Percentiles rank a stretch among this genome's conserved stretches.
Evolutionary conservation across 2,329 filamentous ascomycete genomes (phyloP).

Genomic region (Aspergillus felis): DNA sequence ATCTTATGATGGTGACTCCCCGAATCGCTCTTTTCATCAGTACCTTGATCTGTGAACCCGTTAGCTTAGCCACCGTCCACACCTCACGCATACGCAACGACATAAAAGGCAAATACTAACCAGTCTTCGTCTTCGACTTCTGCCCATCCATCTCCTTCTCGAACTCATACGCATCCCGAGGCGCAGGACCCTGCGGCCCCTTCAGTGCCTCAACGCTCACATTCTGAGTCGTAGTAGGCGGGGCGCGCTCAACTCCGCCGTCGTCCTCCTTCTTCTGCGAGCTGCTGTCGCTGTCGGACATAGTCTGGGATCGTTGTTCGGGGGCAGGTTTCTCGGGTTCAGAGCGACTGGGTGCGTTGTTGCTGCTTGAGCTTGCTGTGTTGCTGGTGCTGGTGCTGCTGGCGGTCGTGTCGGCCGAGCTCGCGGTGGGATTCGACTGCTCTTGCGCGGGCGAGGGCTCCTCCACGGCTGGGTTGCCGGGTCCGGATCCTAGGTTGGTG

Average conservation of each 20-base stretch:
- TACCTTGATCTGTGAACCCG: neutral
- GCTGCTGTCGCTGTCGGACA: neutral
- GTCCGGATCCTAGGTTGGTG: neutral
- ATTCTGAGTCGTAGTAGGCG: neutral
- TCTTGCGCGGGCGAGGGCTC: neutral
- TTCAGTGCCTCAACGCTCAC: conserved; percentile 28
- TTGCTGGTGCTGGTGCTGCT: neutral
- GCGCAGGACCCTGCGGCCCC: conserved; percentile 24
- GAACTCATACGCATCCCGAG: conserved; percentile 23
- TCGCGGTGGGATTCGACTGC: neutral
- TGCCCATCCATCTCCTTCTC: conserved; percentile 23
- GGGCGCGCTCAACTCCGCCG: neutral
- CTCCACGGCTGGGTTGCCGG: neutral
- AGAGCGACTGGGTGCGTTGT: neutral
- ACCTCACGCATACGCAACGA: neutral
- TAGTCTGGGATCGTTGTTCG: neutral
- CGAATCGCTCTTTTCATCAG: neutral
- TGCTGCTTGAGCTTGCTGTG: neutral
- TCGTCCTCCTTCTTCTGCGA: neutral
- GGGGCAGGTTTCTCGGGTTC: neutral
- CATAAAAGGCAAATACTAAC: neutral
- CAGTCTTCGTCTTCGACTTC: neutral
- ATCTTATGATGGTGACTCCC: conserved; percentile 11
- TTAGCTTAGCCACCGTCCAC: neutral
- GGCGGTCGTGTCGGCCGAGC: neutral